A percentile compares a stretch with the other conserved stretches of the same genome.
These are phyloP conservation scores for Tremellales sp. DNA, from an alignment of 1,284 basidiomycete species.

Conservation along the genomic window DNA sequence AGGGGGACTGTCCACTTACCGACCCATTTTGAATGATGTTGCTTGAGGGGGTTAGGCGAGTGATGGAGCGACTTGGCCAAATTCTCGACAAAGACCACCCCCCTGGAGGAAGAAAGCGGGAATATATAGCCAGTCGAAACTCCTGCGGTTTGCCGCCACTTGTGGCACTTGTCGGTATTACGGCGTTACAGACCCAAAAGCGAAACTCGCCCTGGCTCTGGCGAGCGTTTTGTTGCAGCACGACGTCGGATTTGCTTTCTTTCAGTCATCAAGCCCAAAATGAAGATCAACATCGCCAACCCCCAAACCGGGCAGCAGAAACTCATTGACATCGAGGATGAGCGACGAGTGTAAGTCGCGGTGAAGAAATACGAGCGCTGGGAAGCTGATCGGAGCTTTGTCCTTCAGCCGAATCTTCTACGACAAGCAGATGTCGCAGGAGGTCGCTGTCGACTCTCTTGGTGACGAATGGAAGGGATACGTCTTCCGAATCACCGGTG, in stretches of 20 bases:
- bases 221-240: too few species aligned
- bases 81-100: background rate
- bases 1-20: constrained; percentile 3
- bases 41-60: background rate
- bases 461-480: constrained; percentile 98
- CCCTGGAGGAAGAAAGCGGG: too few species aligned
- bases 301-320: constrained; percentile 97
- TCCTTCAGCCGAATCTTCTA: constrained; percentile 77
- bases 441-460: constrained; percentile 79
- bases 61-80: background rate
- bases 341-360: constrained; percentile 70
- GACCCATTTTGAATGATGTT: constrained; percentile 9
- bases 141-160: too few species aligned
- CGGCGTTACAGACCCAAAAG: too few species aligned
- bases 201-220: too few species aligned
- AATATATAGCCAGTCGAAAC: too few species aligned
- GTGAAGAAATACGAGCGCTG: background rate
- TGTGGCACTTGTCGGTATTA: too few species aligned
- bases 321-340: constrained; percentile 89
- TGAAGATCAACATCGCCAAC: constrained; percentile 98
- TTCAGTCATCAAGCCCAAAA: too few species aligned
- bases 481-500: constrained; percentile 90
- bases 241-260: too few species aligned
- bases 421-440: constrained; percentile 94
- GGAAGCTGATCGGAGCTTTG: constrained; percentile 4